A percentile compares a stretch with the other conserved stretches of the same genome.
Evolutionary conservation across 306 rosid genomes (phyloP).

Genomic region (Vicia villosa): DNA sequence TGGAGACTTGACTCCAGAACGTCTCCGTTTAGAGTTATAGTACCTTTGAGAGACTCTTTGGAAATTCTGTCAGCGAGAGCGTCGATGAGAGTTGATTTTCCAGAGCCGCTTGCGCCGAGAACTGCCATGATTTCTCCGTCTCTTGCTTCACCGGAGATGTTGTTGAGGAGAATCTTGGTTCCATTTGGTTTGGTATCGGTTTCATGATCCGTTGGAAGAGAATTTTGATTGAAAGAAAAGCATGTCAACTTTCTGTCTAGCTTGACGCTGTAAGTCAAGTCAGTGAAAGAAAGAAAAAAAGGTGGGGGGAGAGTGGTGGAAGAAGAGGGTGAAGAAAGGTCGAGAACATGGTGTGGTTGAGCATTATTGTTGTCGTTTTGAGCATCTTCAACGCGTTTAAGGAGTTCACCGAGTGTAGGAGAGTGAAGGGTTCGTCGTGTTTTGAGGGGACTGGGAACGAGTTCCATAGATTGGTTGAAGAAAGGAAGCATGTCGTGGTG

Average conservation of each 20-base stretch:
- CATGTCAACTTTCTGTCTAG: conserved; percentile 44
- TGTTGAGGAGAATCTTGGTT: conserved; percentile 62
- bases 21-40: conserved; percentile 61
- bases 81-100: conserved; percentile 87
- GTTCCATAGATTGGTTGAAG: conserved; percentile 62
- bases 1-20: conserved; percentile 56
- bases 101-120: conserved; percentile 93
- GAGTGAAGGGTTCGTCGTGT: conserved; percentile 10
- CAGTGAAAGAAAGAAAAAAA: conserved; percentile 64
- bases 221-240: conserved; percentile 3
- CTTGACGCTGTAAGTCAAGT: conserved; percentile 71
- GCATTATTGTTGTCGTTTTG: conserved; percentile 41
- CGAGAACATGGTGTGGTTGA: conserved; percentile 28
- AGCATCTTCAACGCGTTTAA: conserved; percentile 64
- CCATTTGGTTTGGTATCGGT: conserved; percentile 9
- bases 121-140: conserved; percentile 96
- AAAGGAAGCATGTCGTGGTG: conserved; percentile 35
- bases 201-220: neutral
- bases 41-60: conserved; percentile 73
- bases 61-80: conserved; percentile 83
- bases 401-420: conserved; percentile 74
- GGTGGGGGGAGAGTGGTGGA: conserved; percentile 41
- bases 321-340: conserved; percentile 33
- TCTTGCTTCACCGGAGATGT: conserved; percentile 81
- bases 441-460: conserved; percentile 22